A percentile compares a stretch with the other conserved stretches of the same genome.
phyloP scores from a whole-genome alignment of 108 stramenopile genomes.

The Mediolabrus comicus region DNA sequence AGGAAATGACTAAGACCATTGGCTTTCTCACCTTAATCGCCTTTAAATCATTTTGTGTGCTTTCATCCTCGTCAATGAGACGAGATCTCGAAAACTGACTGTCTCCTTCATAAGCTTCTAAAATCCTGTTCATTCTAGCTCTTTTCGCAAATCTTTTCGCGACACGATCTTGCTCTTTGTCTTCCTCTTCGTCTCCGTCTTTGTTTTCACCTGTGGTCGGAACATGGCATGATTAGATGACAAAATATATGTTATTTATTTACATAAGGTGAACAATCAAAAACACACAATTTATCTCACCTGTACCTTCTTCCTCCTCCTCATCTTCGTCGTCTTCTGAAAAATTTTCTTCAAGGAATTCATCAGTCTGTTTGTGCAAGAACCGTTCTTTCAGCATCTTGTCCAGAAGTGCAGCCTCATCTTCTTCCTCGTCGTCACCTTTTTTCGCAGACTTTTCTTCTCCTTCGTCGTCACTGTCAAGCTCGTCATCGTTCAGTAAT shows the following conservation, averaged over 20 bases:
- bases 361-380: constrained; percentile 58
- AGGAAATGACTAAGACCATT: neutral
- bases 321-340: constrained; percentile 73
- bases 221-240: neutral
- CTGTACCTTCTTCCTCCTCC: constrained; percentile 38
- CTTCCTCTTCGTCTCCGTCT: constrained; percentile 65
- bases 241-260: neutral
- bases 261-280: neutral
- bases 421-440: constrained; percentile 73
- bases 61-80: constrained; percentile 78
- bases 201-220: constrained; percentile 24
- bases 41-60: constrained; percentile 71
- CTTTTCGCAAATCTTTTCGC: constrained; percentile 85
- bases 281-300: constrained; percentile 8
- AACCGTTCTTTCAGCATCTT: constrained; percentile 84
- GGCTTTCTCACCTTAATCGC: constrained; percentile 61
- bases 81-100: constrained; percentile 50
- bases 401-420: constrained; percentile 78
- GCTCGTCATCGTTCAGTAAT: constrained; percentile 84
- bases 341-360: constrained; percentile 69
- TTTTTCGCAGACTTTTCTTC: constrained; percentile 45
- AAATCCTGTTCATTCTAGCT: constrained; percentile 78
- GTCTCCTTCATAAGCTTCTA: constrained; percentile 48
- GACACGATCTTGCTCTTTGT: constrained; percentile 72
- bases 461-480: constrained; percentile 76